phyloP scores from a whole-genome alignment of 345 rosid genomes.

The Eucalyptus sp. region DNA sequence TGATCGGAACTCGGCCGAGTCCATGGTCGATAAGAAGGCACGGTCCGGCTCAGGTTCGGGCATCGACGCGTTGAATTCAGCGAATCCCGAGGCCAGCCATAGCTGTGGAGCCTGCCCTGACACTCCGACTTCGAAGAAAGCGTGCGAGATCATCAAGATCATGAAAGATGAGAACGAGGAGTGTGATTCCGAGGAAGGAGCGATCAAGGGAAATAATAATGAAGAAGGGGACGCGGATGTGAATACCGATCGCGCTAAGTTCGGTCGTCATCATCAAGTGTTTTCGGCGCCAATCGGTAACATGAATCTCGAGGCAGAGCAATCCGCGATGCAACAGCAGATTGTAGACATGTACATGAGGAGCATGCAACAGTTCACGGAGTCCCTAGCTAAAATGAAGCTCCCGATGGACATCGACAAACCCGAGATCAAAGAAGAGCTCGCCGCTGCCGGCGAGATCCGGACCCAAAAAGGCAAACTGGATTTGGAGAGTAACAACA shows the following conservation, averaged over 20 bases:
- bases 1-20: slow-evolving; percentile 55
- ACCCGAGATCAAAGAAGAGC: slow-evolving; percentile 9
- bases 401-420: slow-evolving; percentile 79
- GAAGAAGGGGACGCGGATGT: slow-evolving; percentile 1
- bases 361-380: slow-evolving; percentile 88
- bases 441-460: slow-evolving; percentile 6
- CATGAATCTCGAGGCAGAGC: slow-evolving; percentile 42
- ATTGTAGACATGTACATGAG: slow-evolving; percentile 98
- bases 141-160: neutral
- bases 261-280: neutral
- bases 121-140: slow-evolving; percentile 46
- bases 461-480: slow-evolving; percentile 15
- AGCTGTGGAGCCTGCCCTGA: slow-evolving; percentile 26
- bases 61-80: neutral
- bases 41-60: neutral
- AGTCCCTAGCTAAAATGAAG: slow-evolving; percentile 86
- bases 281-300: slow-evolving; percentile 3
- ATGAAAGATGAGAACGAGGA: slow-evolving; percentile 10
- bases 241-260: neutral
- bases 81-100: slow-evolving; percentile 14
- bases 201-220: slow-evolving; percentile 3
- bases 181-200: slow-evolving; percentile 1
- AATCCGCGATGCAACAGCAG: slow-evolving; percentile 86
- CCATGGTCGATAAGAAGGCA: slow-evolving; percentile 26
- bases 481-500: slow-evolving; percentile 5